A percentile compares a stretch with the other conserved stretches of the same genome.
These are phyloP conservation scores for Wolfiporia cocos DNA, from an alignment of 1,284 basidiomycete genomes.

Conservation along the genomic window DNA sequence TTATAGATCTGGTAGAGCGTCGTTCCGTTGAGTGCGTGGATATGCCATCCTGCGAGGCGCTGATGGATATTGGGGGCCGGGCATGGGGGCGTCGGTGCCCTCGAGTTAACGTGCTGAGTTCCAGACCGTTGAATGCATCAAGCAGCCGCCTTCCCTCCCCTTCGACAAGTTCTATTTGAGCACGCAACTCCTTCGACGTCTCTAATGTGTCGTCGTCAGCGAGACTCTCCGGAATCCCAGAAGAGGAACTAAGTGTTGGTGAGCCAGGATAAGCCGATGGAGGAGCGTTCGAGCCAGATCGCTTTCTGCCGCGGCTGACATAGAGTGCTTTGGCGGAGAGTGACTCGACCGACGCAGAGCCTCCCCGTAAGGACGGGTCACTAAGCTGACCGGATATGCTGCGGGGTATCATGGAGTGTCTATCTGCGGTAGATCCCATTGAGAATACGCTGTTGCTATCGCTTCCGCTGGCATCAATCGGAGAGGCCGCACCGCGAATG, in stretches of 20 bases:
- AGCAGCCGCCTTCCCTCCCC: constrained; percentile 60
- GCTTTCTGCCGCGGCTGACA: constrained; percentile 33
- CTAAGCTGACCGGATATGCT: constrained; percentile 43
- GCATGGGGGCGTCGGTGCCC: constrained; percentile 33
- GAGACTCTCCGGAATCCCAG: constrained; percentile 31
- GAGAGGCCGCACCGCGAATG: constrained; percentile 37
- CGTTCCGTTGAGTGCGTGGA: constrained; percentile 10
- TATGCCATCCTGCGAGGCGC: constrained; percentile 11
- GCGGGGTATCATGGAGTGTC: constrained; percentile 31
- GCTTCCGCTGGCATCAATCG: constrained; percentile 35
- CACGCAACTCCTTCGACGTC: constrained; percentile 53
- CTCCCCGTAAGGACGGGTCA: constrained; percentile 40
- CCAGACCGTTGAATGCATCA: constrained; percentile 72
- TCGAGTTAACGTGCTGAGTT: constrained; percentile 59
- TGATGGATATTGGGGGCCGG: constrained; percentile 14
- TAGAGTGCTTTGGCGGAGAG: constrained; percentile 16
- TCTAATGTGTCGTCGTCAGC: constrained; percentile 49
- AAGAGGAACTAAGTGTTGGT: constrained; percentile 9
- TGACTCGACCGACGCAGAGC: constrained; percentile 33
- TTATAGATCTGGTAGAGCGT: constrained; percentile 17
- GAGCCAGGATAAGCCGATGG: constrained; percentile 50
- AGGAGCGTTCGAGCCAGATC: constrained; percentile 35
- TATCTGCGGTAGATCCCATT: constrained; percentile 36
- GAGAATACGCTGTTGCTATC: constrained; percentile 54
- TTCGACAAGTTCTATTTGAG: constrained; percentile 61